A percentile compares a stretch with the other conserved stretches of the same genome.
Conservation (phyloP, 768 basidiomycete genomes). For the Boletus sensibilis region DNA sequence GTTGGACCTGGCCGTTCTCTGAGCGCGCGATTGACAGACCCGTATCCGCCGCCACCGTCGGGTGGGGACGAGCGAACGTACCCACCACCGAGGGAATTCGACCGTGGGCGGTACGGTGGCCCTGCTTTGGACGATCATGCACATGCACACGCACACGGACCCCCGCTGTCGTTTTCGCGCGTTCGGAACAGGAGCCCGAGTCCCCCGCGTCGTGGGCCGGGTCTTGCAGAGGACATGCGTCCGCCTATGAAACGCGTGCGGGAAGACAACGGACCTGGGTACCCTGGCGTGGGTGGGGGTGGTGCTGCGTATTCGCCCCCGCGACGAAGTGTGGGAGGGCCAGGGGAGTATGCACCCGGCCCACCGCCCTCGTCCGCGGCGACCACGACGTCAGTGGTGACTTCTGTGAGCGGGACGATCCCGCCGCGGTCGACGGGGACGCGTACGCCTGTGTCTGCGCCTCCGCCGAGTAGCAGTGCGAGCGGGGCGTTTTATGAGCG, state of each 20-base stretch:
- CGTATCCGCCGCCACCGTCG: conserved; percentile 12
- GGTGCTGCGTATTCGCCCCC: conserved; percentile 31
- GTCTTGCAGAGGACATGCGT: conserved; percentile 37
- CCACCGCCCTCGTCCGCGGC: conserved; percentile 21
- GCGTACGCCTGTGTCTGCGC: conserved; percentile 24
- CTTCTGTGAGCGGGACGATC: not conserved
- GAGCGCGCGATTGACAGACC: conserved; percentile 31
- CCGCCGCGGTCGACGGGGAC: conserved; percentile 13
- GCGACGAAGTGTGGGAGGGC: conserved; percentile 15
- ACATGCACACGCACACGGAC: conserved; percentile 10
- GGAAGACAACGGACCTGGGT: conserved; percentile 39
- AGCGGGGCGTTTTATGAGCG: conserved; percentile 36
- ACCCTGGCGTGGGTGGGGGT: conserved; percentile 1
- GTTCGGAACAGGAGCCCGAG: conserved; percentile 49
- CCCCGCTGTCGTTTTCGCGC: conserved; percentile 33
- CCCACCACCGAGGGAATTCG: conserved; percentile 27
- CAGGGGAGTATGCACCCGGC: conserved; percentile 23
- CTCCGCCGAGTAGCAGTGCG: conserved; percentile 24
- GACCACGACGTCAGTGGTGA: conserved; percentile 1
- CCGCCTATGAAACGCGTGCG: conserved; percentile 47
- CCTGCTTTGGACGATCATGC: conserved; percentile 13
- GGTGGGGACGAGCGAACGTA: conserved; percentile 27
- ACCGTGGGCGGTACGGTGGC: conserved; percentile 29
- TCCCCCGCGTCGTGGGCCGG: conserved; percentile 32
- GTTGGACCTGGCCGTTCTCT: conserved; percentile 22